Evolutionary conservation across 805 yeast genomes (phyloP).

Genomic region (Candida pseudofarinosa): DNA sequence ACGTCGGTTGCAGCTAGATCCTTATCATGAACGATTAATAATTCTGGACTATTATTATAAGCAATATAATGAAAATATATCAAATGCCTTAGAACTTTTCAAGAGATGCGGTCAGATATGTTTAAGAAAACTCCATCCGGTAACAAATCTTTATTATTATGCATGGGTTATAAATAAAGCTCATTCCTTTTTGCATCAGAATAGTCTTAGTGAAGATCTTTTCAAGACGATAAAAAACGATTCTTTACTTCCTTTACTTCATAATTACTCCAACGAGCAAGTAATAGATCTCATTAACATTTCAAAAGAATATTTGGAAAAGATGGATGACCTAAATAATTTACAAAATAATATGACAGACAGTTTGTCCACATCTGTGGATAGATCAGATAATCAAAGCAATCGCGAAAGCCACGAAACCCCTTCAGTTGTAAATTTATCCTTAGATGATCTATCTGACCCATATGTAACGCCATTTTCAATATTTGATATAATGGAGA

Average conservation of each 20-base stretch:
- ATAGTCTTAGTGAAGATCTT: conserved; percentile 25
- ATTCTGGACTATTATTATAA: background rate
- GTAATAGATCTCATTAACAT: background rate
- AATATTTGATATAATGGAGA: background rate
- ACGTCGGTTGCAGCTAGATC: background rate
- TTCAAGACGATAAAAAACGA: conserved; percentile 9
- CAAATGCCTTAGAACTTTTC: background rate
- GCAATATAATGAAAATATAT: background rate
- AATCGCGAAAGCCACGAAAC: too few species aligned
- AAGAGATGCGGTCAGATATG: background rate
- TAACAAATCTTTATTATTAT: conserved; percentile 33
- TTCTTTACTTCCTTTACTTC: background rate
- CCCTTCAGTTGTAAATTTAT: background rate
- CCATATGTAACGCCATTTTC: background rate
- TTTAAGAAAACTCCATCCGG: conserved; percentile 1
- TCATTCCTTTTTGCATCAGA: conserved; percentile 26
- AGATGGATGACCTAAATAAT: background rate
- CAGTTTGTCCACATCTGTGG: background rate
- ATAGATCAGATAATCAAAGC: too few species aligned
- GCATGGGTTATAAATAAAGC: conserved; percentile 39
- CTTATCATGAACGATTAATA: background rate
- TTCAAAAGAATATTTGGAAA: background rate
- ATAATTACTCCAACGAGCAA: background rate
- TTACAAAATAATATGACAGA: background rate
- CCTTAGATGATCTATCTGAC: background rate